Conservation (phyloP, 164 flowering plant genomes). For the Aristolochia contorta region DNA sequence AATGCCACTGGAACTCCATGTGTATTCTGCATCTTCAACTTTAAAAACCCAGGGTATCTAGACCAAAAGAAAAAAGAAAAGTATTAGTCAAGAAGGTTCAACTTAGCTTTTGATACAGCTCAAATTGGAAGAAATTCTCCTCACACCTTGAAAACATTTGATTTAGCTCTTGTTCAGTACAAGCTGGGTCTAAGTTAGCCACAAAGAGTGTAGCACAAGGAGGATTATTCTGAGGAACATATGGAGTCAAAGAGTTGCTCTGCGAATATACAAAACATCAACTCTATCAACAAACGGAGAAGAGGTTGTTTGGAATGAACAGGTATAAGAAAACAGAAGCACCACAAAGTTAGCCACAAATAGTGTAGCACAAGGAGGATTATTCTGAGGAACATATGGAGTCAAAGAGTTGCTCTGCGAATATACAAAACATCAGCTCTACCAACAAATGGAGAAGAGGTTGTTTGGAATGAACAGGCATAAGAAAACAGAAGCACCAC, state of each 20-base stretch:
- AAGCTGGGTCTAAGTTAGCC: constrained; percentile 77
- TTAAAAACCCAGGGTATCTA: constrained; percentile 81
- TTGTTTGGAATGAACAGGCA: not conserved
- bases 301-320: not conserved
- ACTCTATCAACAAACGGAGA: not conserved
- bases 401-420: constrained; percentile 24
- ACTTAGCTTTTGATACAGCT: not conserved
- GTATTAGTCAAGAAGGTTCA: not conserved
- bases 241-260: constrained; percentile 22
- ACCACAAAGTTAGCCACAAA: too few species aligned
- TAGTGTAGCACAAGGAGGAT: constrained; percentile 80
- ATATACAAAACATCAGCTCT: not conserved
- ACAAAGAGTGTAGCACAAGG: constrained; percentile 97
- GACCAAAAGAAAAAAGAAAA: not conserved
- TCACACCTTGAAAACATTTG: constrained; percentile 77
- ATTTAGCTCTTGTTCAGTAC: constrained; percentile 71
- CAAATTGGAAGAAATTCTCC: not conserved
- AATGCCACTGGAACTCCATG: constrained; percentile 90
- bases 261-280: constrained; percentile 8
- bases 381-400: constrained; percentile 26
- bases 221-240: constrained; percentile 24
- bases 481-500: not conserved
- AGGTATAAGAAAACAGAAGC: not conserved
- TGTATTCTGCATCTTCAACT: constrained; percentile 82
- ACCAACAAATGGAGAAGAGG: not conserved